These are phyloP conservation scores for Escovopsis weberi DNA, from an alignment of 2,329 filamentous ascomycete species.

Conservation along the genomic window DNA sequence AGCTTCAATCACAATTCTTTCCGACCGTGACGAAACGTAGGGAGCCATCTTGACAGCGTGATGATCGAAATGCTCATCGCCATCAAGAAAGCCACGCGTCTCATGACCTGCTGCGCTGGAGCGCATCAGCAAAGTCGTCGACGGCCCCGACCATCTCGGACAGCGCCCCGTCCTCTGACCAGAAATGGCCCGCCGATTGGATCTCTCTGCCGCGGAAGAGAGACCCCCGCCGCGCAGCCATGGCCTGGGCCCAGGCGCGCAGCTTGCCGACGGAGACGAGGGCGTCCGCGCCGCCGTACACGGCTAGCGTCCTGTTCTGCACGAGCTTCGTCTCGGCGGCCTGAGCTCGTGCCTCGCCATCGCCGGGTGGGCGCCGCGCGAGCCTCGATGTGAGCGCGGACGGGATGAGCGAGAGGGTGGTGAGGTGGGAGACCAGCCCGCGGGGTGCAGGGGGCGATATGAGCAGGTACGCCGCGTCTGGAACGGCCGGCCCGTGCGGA, in stretches of 20 bases:
- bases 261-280: constrained; percentile 57
- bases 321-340: constrained; percentile 41
- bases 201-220: constrained; percentile 35
- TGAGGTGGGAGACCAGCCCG: constrained; percentile 43
- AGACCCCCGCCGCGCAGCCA: constrained; percentile 30
- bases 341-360: background rate
- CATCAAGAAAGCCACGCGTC: background rate
- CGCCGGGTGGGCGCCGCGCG: constrained; percentile 8
- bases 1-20: too few relatives aligned
- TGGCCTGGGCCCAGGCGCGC: constrained; percentile 46
- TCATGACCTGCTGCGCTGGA: constrained; percentile 1
- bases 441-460: constrained; percentile 46
- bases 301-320: constrained; percentile 45
- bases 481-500: constrained; percentile 15
- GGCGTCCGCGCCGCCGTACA: constrained; percentile 62
- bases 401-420: constrained; percentile 43
- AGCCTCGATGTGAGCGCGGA: constrained; percentile 16
- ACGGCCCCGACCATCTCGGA: constrained; percentile 13
- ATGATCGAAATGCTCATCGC: too few relatives aligned
- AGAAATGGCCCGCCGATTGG: constrained; percentile 45
- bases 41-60: too few relatives aligned
- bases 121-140: constrained; percentile 12
- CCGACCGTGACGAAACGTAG: too few relatives aligned
- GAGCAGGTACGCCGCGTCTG: constrained; percentile 42
- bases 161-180: constrained; percentile 39